Base-by-base conservation (phyloP, 1,284 basidiomycete genomes). In the Dichomitus squalens region DNA sequence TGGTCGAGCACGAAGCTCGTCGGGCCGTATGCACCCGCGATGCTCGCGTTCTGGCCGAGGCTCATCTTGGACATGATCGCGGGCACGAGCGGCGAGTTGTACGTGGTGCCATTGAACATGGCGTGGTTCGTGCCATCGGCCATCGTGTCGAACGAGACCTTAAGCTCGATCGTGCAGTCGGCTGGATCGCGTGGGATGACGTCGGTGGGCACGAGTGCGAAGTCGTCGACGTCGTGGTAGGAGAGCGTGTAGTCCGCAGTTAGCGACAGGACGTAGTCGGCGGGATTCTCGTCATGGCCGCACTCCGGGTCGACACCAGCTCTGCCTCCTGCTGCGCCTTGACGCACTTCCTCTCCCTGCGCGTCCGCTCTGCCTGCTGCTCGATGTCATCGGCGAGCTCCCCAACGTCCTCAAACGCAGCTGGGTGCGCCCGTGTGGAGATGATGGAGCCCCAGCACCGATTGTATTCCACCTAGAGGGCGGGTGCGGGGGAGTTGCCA, bases 211-310 rank as follows among this genome's bases (percentile, higher is more conserved):
- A 86, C 81, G 50, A 93, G 76, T 14, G 76, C 68, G 11, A 80
- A 76, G 70, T 94, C 92, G 64, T 86, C 75, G 27, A 86, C 80
- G 57, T 80, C 79, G 53, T 75, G 65, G 69, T 90, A 90, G 21
- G 63, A 96, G 35, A 99, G 83, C 71, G 98, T 99, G 77, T 99
- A 99, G 73, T 97, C 97, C 11, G 92, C 90, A 1, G 96, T 99
- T 57, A 99, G 84, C 1, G 95, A 97, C 49, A 98, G 83, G 25
- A 99, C 85, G 74, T 99, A 99, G 74, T 99, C 96, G 51, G 95
- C 95, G 0, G 96, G 95, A 71, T 99, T 96, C 59, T 62, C 50
- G 71, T 68, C 35, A 60, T 66, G 53, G 57, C 33, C 68, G 70
- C n/a, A 61, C 69, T 68, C 49, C 72, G 71, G 21, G 79, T 82